phyloP scores from a whole-genome alignment of 345 rosid species.

The Eucalyptus regnans region DNA sequence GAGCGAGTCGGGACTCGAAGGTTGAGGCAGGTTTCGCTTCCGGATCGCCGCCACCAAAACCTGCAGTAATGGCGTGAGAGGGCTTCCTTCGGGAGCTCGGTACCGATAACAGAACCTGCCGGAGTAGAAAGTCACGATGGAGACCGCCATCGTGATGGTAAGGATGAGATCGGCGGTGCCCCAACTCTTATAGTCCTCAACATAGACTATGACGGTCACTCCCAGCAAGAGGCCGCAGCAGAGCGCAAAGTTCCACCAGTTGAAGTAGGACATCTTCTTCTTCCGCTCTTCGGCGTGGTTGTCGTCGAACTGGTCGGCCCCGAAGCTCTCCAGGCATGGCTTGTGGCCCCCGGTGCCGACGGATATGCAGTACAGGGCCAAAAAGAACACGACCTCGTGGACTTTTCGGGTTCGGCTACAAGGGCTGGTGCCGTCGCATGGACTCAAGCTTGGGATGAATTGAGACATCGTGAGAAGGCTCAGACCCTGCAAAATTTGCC shows the following conservation, averaged over 20 bases:
- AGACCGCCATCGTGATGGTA: constrained; percentile 8
- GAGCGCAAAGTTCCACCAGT: constrained; percentile 32
- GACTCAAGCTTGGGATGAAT: constrained; percentile 16
- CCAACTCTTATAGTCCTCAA: constrained; percentile 24
- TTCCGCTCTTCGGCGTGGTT: constrained; percentile 24
- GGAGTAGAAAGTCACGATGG: background rate
- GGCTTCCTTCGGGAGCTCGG: constrained; percentile 14
- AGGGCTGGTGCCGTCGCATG: background rate
- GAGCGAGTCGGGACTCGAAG: constrained; percentile 8
- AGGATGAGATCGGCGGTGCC: constrained; percentile 17
- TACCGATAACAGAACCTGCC: constrained; percentile 20
- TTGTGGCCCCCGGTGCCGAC: constrained; percentile 35
- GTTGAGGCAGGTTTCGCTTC: constrained; percentile 19
- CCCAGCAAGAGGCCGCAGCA: constrained; percentile 26
- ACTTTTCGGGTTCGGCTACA: constrained; percentile 17
- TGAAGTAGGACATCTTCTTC: constrained; percentile 43
- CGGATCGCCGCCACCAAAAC: constrained; percentile 23
- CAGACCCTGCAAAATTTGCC: constrained; percentile 18
- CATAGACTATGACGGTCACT: constrained; percentile 20
- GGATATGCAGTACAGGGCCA: constrained; percentile 31
- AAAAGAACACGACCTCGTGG: constrained; percentile 27
- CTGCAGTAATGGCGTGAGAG: constrained; percentile 19
- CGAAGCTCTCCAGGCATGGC: constrained; percentile 43
- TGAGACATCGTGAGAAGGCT: constrained; percentile 26
- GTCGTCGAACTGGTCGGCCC: constrained; percentile 45